Base-by-base conservation (phyloP, 2,329 filamentous ascomycete genomes). In the Cytospora schulzeri region DNA sequence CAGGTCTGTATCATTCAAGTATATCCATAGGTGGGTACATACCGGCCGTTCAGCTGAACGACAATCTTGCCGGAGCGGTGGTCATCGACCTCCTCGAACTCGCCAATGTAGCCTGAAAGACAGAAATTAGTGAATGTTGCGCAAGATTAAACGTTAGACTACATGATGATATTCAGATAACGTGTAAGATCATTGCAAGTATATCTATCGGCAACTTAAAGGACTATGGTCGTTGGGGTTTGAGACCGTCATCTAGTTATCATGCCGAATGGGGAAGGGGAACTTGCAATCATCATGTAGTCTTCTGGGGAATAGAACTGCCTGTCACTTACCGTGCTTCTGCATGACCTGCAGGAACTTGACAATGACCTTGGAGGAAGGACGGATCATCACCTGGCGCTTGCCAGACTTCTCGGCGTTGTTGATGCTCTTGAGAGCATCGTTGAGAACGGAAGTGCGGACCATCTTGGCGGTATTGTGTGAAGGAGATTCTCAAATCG, bases 141-240 rank as follows among this genome's bases (percentile, higher is more conserved):
- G 88, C 89, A 85, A 85, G 88, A 90, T 88, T 96, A 96, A 97
- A 97, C 89, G 90, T 91, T 86, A 85, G 83, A 91, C 88, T 83
- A 93, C 91, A 95, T 83, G 80, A 78, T 71, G 66, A 76, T 79
- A 83, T 83, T 91, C 87, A 85, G 90, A 89, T 88, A 92, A 96
- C 90, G 91, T 97, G 93, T 97, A 96, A 97, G 93, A 94, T 90
- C 90, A 87, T 89, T 89, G 89, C 87, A 80, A 79, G 80, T 76
- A 83, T 80, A 95, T 99, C 82, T 99, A 91, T 96, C 95, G 94
- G 92, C 88, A 88, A 96, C 88, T 98, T 98, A 99, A 98, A 99
- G 92, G 93, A 92, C 94, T 92, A 88, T 90, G 86, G 89, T 90
- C 91, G 93, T 97, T 81, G 84, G 38, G 79, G 72, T 72, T 71